These are phyloP conservation scores for Exophiala lecanii-corni DNA, from an alignment of 2,329 filamentous ascomycete species.

Conservation along the genomic window DNA sequence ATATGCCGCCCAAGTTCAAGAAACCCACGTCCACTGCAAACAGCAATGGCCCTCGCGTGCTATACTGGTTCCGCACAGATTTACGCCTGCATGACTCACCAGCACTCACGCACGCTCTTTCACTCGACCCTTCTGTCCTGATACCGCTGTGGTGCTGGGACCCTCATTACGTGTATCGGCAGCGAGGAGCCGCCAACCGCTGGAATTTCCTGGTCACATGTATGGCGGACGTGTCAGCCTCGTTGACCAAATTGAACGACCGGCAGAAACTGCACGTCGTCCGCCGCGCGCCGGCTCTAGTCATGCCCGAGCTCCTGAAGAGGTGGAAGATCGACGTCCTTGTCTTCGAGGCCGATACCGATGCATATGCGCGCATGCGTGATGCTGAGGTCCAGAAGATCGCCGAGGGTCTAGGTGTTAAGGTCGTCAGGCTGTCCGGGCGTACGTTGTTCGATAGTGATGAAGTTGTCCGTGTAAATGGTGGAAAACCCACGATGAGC, in stretches of 20 bases:
- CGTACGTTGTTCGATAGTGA: constrained; percentile 72
- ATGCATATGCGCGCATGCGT: constrained; percentile 63
- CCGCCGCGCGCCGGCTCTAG: constrained; percentile 59
- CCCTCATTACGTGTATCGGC: constrained; percentile 71
- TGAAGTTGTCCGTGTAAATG: constrained; percentile 60
- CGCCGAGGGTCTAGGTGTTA: constrained; percentile 61
- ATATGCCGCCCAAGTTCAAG: constrained; percentile 19
- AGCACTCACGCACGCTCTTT: constrained; percentile 65
- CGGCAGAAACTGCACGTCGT: constrained; percentile 69
- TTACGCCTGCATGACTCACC: constrained; percentile 73
- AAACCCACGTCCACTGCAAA: constrained; percentile 17
- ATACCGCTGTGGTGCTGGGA: constrained; percentile 80
- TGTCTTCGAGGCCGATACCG: constrained; percentile 75
- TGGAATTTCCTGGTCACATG: constrained; percentile 73
- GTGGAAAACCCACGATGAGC: constrained; percentile 69
- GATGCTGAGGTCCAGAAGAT: constrained; percentile 56
- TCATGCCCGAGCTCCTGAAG: constrained; percentile 68
- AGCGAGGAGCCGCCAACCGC: constrained; percentile 65
- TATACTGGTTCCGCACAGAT: constrained; percentile 78
- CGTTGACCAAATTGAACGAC: constrained; percentile 63
- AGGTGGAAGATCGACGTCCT: constrained; percentile 70
- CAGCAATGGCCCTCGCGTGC: constrained; percentile 47
- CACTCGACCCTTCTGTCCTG: constrained; percentile 62
- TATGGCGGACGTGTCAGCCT: constrained; percentile 62
- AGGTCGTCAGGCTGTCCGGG: constrained; percentile 59